A percentile compares a stretch with the other conserved stretches of the same genome.
Evolutionary conservation across 139 green algal species (phyloP).

Genomic region (Closterium sp.): DNA sequence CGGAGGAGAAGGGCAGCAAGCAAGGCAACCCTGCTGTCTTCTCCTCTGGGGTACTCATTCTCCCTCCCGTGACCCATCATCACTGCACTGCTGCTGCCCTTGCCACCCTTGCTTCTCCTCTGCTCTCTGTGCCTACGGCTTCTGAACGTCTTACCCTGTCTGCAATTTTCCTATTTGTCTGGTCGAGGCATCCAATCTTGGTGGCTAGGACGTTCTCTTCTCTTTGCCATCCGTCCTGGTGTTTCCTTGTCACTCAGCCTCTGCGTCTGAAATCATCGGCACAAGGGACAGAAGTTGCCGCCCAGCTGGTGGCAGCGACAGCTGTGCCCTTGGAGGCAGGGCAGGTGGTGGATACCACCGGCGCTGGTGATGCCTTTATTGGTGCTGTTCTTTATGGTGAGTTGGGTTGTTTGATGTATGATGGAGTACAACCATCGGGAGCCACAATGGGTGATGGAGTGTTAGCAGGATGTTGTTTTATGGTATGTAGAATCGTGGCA

Average conservation of each 20-base stretch:
- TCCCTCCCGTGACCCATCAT: too few relatives aligned
- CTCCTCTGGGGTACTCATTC: background rate
- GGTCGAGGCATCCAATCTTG: background rate
- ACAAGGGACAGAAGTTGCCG: background rate
- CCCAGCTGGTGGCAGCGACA: background rate
- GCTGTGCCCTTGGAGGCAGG: constrained; percentile 12
- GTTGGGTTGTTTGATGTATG: too few relatives aligned
- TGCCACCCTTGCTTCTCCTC: background rate
- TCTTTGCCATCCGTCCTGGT: background rate
- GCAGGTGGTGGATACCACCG: constrained; percentile 83
- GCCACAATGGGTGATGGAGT: too few relatives aligned
- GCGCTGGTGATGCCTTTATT: constrained; percentile 93
- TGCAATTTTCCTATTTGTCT: background rate
- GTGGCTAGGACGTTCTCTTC: too few relatives aligned
- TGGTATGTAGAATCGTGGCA: too few relatives aligned
- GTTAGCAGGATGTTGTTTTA: too few relatives aligned
- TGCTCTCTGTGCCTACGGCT: too few relatives aligned
- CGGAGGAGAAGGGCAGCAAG: background rate
- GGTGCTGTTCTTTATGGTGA: constrained; percentile 73
- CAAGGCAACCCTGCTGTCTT: background rate
- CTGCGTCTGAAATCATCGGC: background rate
- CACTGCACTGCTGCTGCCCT: background rate
- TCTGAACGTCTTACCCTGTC: background rate
- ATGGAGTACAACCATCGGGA: too few relatives aligned
- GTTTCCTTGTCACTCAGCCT: background rate